Conservation (phyloP, 768 basidiomycete species). For the Mycena kentingensis region DNA sequence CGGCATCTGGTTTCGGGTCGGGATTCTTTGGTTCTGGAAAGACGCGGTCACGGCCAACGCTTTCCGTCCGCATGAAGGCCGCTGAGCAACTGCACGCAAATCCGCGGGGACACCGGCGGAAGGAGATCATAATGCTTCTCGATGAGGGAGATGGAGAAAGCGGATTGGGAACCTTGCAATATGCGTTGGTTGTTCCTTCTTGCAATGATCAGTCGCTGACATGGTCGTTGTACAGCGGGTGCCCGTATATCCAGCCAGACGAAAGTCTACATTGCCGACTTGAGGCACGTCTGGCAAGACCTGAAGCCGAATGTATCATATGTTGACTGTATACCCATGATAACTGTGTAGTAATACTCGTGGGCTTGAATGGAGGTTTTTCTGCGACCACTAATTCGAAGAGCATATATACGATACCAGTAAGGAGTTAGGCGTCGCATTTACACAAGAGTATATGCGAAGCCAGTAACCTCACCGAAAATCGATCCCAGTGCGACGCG, state of each 20-base stretch:
- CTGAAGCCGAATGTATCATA: conserved; percentile 33
- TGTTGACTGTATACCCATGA: conserved; percentile 26
- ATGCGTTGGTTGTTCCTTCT: conserved; percentile 36
- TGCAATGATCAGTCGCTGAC: neutral
- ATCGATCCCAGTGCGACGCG: too few relatives aligned
- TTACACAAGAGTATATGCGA: too few relatives aligned
- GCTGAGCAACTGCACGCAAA: conserved; percentile 3
- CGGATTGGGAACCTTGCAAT: conserved; percentile 35
- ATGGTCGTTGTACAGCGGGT: conserved; percentile 23
- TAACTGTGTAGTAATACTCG: too few relatives aligned
- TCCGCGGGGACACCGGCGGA: conserved; percentile 9
- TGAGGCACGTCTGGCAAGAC: conserved; percentile 32
- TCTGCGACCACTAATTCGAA: too few relatives aligned
- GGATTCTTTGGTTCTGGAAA: conserved; percentile 16
- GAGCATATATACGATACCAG: too few relatives aligned
- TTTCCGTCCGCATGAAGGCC: conserved; percentile 33
- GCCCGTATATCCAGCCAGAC: conserved; percentile 33
- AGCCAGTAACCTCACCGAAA: too few relatives aligned
- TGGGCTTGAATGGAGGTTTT: too few relatives aligned
- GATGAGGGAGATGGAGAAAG: conserved; percentile 22
- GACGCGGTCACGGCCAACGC: conserved; percentile 24
- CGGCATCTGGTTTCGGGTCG: conserved; percentile 9
- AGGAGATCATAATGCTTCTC: conserved; percentile 32
- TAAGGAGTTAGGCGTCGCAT: too few relatives aligned
- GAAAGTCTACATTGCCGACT: conserved; percentile 32